Base-by-base conservation (phyloP, 1,139 yeast genomes). In the Wickerhamomyces sp. region DNA sequence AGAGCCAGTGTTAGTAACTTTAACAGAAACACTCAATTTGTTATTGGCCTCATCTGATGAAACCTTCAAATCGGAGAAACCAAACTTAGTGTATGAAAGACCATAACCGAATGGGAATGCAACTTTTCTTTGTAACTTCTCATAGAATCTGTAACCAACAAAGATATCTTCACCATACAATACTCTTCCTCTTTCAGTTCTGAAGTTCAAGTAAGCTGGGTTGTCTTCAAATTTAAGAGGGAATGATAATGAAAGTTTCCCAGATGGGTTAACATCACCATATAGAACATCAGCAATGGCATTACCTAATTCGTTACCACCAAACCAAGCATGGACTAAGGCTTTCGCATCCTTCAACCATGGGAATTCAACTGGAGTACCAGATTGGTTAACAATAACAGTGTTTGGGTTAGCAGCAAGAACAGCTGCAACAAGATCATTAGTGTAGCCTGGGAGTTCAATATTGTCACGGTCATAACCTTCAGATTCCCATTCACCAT, bases 251-350 rank as follows among this genome's bases (percentile, higher is more conserved):
- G 87, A 76, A 33, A 81, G 61, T 52, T 74, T 78, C 29, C 84
- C 88, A 27, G 76, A 70, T 28, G 88, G 87, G 53, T 77, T 78
- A 15, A 66, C 71, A 38, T 78, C 84, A 14, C 87, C 88, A 57
- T 75, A 81, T 38, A 77, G 50, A 21, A 76, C 68, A 48, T 77
- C 82, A 2, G 79, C 81, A 47, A 76, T 67, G 42, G 76, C 72
- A 52, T 73, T 56, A 54, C 76, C 78, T 42, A 67, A 52, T 48
- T 72, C 76, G 45, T 61, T 64, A 41, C 76, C 76, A 45, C 72
- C 72, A 47, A 66, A 70, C 68, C 70, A 67, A 16, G 70, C 77
- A 42, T 78, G 83, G 7, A 78, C 59, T 29, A 78, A 50, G 5
- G 74, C 74, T 40, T 65, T 66, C 15, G 70, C 74, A 19, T 70